These are phyloP conservation scores for Pulveroboletus sp. DNA, from an alignment of 768 basidiomycete species.

Conservation along the genomic window DNA sequence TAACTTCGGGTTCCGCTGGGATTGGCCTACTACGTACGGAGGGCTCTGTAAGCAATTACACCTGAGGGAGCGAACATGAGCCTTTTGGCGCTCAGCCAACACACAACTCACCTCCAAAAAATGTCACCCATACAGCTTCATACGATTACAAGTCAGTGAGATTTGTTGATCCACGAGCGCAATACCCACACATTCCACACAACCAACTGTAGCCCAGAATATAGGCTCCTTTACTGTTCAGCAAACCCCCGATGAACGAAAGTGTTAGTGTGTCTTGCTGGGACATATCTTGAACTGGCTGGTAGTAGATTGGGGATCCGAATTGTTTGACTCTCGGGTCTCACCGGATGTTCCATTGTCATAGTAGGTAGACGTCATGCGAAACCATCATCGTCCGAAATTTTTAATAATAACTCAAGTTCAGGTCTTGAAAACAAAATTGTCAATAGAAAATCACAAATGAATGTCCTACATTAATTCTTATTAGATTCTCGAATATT, in stretches of 20 bases:
- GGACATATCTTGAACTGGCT: background rate
- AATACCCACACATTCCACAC: conserved; percentile 60
- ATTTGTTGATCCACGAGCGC: background rate
- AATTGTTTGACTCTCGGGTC: background rate
- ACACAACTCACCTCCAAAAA: conserved; percentile 51
- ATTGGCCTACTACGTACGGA: conserved; percentile 41
- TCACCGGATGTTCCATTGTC: conserved; percentile 1
- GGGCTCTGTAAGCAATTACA: conserved; percentile 53
- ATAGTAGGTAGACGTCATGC: no score
- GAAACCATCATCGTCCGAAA: no score
- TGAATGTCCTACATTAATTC: no score
- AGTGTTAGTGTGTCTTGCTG: background rate
- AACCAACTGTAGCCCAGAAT: conserved; percentile 57
- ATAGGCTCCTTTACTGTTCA: conserved; percentile 37
- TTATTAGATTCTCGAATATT: no score
- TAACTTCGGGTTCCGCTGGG: background rate
- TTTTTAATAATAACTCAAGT: no score
- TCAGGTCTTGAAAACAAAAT: no score
- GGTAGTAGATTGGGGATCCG: background rate
- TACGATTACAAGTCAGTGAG: background rate
- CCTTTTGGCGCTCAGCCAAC: no score
- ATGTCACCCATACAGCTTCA: conserved; percentile 55
- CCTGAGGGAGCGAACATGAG: conserved; percentile 39
- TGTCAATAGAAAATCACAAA: no score
- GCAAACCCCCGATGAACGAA: background rate